Percentiles rank a stretch among this genome's conserved stretches.
Conservation (phyloP, 371 early-diverging fungal species). For the Vairimorpha apis region DNA sequence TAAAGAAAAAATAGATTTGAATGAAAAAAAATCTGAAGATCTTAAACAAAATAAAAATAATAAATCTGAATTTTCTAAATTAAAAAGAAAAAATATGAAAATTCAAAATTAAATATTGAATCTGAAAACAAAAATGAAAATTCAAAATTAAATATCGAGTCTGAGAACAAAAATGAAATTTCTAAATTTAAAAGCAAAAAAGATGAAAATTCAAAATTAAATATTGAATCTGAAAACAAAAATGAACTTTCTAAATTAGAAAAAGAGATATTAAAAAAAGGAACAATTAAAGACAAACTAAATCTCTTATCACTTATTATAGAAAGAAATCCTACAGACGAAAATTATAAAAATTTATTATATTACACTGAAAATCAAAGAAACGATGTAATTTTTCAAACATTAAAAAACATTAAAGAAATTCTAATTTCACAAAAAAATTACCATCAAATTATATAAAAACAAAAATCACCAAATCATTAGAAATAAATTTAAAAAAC, state of each 20-base stretch:
- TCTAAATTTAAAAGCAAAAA: background rate
- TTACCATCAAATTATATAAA: constrained; percentile 34
- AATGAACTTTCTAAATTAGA: constrained; percentile 32
- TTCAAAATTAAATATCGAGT: background rate
- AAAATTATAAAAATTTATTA: constrained; percentile 46
- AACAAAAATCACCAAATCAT: constrained; percentile 39
- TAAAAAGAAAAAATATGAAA: no score
- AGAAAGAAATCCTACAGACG: constrained; percentile 28
- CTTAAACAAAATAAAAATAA: background rate
- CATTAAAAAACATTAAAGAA: constrained; percentile 45
- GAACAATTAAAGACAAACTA: constrained; percentile 51
- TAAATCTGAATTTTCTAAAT: no score
- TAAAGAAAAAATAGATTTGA: background rate
- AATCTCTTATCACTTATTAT: constrained; percentile 33
- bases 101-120: background rate
- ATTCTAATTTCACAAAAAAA: constrained; percentile 33
- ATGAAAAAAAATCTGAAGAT: background rate
- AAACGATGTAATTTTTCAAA: constrained; percentile 47
- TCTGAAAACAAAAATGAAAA: background rate
- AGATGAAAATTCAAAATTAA: background rate
- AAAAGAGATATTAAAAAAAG: constrained; percentile 42
- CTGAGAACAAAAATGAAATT: background rate
- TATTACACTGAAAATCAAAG: constrained; percentile 45
- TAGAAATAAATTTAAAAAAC: constrained; percentile 44
- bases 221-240: background rate